These are phyloP conservation scores for Aureobasidium sp. DNA, from an alignment of 2,329 filamentous ascomycete species.

Conservation along the genomic window DNA sequence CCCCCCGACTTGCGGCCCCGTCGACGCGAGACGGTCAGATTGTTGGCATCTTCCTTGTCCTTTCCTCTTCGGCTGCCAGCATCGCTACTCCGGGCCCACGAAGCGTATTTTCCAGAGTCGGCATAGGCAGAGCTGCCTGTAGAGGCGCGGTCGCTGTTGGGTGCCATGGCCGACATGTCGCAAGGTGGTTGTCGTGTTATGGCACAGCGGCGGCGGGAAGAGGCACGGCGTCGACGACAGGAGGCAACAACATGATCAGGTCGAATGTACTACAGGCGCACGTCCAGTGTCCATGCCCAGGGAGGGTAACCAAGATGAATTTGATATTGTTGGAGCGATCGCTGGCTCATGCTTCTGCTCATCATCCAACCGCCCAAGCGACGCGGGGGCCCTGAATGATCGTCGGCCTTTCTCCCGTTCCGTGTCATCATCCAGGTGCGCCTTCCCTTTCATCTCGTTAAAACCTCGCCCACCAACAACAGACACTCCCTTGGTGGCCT, in stretches of 20 bases:
- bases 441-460: not conserved
- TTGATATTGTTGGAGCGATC: not conserved
- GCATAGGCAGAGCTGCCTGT: not conserved
- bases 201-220: not conserved
- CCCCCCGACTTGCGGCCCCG: slow-evolving; percentile 7
- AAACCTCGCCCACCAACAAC: not conserved
- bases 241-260: slow-evolving; percentile 1
- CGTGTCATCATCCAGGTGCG: not conserved
- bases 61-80: not conserved
- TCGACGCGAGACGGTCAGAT: slow-evolving; percentile 1
- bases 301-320: not conserved
- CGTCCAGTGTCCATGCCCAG: not conserved
- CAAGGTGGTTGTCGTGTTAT: not conserved
- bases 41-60: slow-evolving; percentile 14
- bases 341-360: not conserved
- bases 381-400: not conserved
- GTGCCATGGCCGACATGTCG: not conserved
- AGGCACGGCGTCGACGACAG: not conserved
- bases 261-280: not conserved
- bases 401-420: not conserved
- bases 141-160: slow-evolving; percentile 13
- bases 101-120: slow-evolving; percentile 5
- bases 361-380: not conserved
- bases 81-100: slow-evolving; percentile 7
- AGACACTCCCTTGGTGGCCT: not conserved